Evolutionary conservation across 2,329 filamentous ascomycete genomes (phyloP).

Genomic region (Ascochyta fabae): DNA sequence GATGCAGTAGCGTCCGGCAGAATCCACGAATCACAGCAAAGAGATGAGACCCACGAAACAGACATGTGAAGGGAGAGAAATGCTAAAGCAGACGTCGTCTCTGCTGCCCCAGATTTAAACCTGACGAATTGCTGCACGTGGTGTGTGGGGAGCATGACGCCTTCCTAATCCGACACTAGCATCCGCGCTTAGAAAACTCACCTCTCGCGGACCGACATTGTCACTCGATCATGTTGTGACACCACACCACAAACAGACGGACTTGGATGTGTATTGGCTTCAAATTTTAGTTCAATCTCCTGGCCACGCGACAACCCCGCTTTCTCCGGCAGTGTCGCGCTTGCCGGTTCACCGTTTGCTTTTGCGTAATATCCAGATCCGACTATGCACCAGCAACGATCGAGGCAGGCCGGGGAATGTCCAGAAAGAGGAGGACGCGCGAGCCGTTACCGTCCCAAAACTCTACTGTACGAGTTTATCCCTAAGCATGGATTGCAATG

Average conservation of each 20-base stretch:
- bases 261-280: neutral
- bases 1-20: constrained; percentile 13
- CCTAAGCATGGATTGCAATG: neutral
- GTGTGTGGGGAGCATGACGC: constrained; percentile 14
- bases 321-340: neutral
- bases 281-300: neutral
- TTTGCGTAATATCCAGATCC: constrained; percentile 9
- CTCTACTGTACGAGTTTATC: neutral
- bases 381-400: constrained; percentile 12
- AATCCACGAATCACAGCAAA: constrained; percentile 16
- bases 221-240: constrained; percentile 2
- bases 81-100: constrained; percentile 18
- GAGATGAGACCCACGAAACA: neutral
- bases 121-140: constrained; percentile 25
- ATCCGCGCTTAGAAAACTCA: constrained; percentile 10
- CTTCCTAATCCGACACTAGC: constrained; percentile 26
- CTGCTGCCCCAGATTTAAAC: constrained; percentile 22
- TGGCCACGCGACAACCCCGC: constrained; percentile 1
- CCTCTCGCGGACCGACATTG: constrained; percentile 16
- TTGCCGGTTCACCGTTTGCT: neutral
- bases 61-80: constrained; percentile 23
- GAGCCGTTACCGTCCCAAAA: neutral
- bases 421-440: constrained; percentile 3
- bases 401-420: neutral
- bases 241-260: constrained; percentile 10